Base-by-base conservation (phyloP, 179 eudicot species). In the Nepenthes alata region DNA sequence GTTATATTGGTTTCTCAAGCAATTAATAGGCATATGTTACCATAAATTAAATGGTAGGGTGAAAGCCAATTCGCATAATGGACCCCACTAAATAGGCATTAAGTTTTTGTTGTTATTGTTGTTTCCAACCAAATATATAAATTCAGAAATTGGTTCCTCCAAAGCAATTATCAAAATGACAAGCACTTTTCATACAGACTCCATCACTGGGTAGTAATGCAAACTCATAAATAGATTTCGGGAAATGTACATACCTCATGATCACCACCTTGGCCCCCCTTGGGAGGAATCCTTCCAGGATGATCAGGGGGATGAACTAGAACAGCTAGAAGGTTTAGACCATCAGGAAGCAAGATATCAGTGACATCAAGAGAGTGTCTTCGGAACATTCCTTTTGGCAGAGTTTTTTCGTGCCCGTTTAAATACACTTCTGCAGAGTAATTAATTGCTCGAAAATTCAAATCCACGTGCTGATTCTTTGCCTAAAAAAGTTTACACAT, bases 231-330 rank as follows among this genome's bases (percentile, higher is more conserved):
- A 55, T 55, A 55, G 25, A 35, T 4, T 11, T 39, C 6, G 0
- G 61, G 60, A 35, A 53, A 53, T 44, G 34, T 9, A 36, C 45
- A 56, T 79, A 87, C 98, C 96, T 87, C 94, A 60, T 93, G 98
- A 78, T 93, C 98, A 67, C 98, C 98, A 52, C 98, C 98, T 77
- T 93, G 98, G 53, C 98, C 98, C 36, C 98, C 98, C 48, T 80
- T 53, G 11, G 87, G 75, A 35, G 97, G 98, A 57, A 93, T 93
- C 63, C 13, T 80, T 34, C 98, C 98, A 53, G 98, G 98, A 71
- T 93, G 90, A 74, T 93, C 98, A 74, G 98, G 98, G 74, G 98
- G 98, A 67, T 89, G 70, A 80, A 93, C 88, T 49, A 93, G 70
- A 68, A 93, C 97, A 62, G 97, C 98, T 64, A 93, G 80, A 65